Evolutionary conservation across 2,329 filamentous ascomycete genomes (phyloP).

Genomic region (Phaeosphaeria sp.): DNA sequence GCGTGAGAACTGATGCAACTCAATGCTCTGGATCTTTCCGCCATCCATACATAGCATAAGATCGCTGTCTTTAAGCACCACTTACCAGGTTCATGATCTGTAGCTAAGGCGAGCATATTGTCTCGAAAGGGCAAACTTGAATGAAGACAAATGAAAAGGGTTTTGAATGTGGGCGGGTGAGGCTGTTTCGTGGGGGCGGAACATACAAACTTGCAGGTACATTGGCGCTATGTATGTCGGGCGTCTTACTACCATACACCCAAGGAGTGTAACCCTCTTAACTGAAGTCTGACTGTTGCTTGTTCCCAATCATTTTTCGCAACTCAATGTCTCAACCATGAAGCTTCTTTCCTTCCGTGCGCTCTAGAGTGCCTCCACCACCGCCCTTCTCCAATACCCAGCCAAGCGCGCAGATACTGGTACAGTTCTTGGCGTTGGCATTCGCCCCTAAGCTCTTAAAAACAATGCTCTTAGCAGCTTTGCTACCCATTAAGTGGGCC

Average conservation of each 20-base stretch:
- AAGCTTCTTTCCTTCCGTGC: neutral
- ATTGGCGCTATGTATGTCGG: too few relatives aligned
- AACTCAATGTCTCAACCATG: neutral
- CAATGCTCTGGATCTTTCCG: neutral
- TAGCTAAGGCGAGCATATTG: neutral
- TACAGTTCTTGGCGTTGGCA: too few relatives aligned
- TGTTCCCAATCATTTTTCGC: neutral
- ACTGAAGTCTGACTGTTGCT: too few relatives aligned
- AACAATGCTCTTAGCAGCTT: too few relatives aligned
- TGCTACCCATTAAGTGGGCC: neutral
- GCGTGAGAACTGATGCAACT: neutral
- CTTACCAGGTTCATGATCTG: neutral
- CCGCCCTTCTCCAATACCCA: neutral
- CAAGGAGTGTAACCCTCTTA: too few relatives aligned
- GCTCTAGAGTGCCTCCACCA: neutral
- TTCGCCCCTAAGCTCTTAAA: too few relatives aligned
- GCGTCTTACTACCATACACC: too few relatives aligned
- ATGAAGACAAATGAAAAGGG: too few relatives aligned
- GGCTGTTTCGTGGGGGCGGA: neutral
- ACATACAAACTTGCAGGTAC: too few relatives aligned
- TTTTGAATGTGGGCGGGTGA: too few relatives aligned
- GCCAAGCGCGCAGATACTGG: neutral
- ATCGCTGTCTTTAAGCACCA: neutral
- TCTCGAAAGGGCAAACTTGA: too few relatives aligned
- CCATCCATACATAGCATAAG: neutral